These are phyloP conservation scores for Knufia fluminis DNA, from an alignment of 2,329 filamentous ascomycete genomes.

Conservation along the genomic window DNA sequence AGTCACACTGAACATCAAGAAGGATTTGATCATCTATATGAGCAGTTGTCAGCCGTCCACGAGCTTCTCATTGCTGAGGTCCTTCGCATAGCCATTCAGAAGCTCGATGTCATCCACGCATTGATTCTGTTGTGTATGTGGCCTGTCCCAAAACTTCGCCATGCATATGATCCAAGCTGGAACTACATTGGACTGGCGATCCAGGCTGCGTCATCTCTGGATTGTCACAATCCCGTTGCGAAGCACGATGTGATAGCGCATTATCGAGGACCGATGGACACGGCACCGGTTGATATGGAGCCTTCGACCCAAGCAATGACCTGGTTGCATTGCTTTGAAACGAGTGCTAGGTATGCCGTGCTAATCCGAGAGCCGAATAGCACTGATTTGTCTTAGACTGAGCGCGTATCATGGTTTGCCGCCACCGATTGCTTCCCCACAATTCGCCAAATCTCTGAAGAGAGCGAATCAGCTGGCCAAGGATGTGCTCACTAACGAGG, in stretches of 20 bases:
- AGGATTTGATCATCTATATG: background rate
- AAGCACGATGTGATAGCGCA: background rate
- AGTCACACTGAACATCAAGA: background rate
- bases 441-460: background rate
- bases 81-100: constrained; percentile 4
- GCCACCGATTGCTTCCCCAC: background rate
- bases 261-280: background rate
- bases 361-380: too few species aligned
- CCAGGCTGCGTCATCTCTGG: background rate
- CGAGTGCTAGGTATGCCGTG: background rate
- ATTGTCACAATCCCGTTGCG: constrained; percentile 1
- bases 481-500: background rate
- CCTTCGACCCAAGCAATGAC: constrained; percentile 5
- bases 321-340: constrained; percentile 5
- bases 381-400: too few species aligned
- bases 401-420: background rate
- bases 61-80: background rate
- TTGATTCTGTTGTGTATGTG: constrained; percentile 6
- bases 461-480: background rate
- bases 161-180: constrained; percentile 7
- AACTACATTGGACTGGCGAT: constrained; percentile 7
- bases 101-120: constrained; percentile 3
- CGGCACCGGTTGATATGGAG: background rate
- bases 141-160: constrained; percentile 2
- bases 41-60: background rate